phyloP scores from a whole-genome alignment of 345 rosid genomes.

The Fremontodendron californicum region DNA sequence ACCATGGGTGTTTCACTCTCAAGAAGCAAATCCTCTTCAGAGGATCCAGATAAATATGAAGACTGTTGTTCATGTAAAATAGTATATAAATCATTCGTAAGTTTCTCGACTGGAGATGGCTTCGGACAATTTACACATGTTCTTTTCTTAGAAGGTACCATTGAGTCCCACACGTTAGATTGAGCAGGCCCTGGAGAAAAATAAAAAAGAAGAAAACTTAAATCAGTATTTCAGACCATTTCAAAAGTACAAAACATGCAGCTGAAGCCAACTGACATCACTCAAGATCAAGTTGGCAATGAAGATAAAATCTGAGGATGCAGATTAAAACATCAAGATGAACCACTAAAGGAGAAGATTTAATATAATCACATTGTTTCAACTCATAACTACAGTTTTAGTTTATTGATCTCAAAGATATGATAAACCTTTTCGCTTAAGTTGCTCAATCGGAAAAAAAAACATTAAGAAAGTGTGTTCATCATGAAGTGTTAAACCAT shows the following conservation, averaged over 20 bases:
- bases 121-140: conserved; percentile 82
- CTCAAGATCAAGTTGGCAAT: neutral
- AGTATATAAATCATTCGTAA: conserved; percentile 71
- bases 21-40: conserved; percentile 91
- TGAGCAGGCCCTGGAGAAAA: conserved; percentile 70
- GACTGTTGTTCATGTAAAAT: conserved; percentile 95
- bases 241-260: neutral
- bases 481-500: neutral
- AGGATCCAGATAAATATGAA: conserved; percentile 77
- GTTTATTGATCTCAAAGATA: neutral
- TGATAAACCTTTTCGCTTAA: neutral
- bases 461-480: neutral
- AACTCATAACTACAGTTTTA: neutral
- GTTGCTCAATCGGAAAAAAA: neutral
- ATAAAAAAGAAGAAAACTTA: conserved; percentile 3
- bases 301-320: neutral
- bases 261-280: neutral
- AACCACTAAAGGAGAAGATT: neutral
- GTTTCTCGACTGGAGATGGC: conserved; percentile 88
- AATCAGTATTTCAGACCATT: conserved; percentile 4
- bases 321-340: neutral
- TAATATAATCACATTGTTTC: neutral
- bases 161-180: conserved; percentile 80
- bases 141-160: conserved; percentile 88
- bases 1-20: conserved; percentile 90